phyloP scores from a whole-genome alignment of 2,329 filamentous ascomycete species.

The Ploettnerulaceae sp. region DNA sequence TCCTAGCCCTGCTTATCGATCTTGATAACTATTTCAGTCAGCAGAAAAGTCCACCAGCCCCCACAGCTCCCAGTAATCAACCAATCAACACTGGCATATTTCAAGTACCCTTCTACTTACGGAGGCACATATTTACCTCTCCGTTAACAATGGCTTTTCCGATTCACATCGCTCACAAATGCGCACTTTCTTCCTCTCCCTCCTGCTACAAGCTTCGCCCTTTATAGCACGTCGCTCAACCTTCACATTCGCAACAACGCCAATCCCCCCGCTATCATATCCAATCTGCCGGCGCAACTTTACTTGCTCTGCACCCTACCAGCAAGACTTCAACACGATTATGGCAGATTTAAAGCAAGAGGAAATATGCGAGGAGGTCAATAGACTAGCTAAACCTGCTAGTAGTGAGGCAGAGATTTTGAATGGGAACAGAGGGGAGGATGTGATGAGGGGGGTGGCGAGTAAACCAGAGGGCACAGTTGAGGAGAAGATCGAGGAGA shows the following conservation, averaged over 20 bases:
- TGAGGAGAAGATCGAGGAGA: constrained; percentile 20
- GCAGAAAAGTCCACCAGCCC: constrained; percentile 2
- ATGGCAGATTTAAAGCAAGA: constrained; percentile 20
- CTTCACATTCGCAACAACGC: neutral
- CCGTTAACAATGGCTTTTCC: neutral
- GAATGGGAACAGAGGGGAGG: constrained; percentile 41
- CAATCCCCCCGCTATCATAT: constrained; percentile 13
- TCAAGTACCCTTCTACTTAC: neutral
- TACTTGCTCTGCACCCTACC: constrained; percentile 12
- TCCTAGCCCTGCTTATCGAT: constrained; percentile 15
- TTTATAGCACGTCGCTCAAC: neutral
- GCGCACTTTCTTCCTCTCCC: constrained; percentile 2
- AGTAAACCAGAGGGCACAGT: constrained; percentile 8
- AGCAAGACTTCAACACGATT: constrained; percentile 13
- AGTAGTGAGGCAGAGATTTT: constrained; percentile 37
- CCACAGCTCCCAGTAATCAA: neutral
- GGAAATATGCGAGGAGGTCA: constrained; percentile 2
- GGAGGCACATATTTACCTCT: neutral
- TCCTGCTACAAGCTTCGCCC: constrained; percentile 2
- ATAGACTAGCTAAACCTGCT: constrained; percentile 53
- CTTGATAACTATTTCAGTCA: constrained; percentile 9
- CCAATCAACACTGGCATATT: constrained; percentile 3
- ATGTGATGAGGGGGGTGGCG: constrained; percentile 23
- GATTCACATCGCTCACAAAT: constrained; percentile 2
- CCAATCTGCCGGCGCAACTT: constrained; percentile 20